A percentile compares a stretch with the other conserved stretches of the same genome.
These are phyloP conservation scores for Saturnispora dispora DNA, from an alignment of 805 yeast genomes.

Conservation along the genomic window DNA sequence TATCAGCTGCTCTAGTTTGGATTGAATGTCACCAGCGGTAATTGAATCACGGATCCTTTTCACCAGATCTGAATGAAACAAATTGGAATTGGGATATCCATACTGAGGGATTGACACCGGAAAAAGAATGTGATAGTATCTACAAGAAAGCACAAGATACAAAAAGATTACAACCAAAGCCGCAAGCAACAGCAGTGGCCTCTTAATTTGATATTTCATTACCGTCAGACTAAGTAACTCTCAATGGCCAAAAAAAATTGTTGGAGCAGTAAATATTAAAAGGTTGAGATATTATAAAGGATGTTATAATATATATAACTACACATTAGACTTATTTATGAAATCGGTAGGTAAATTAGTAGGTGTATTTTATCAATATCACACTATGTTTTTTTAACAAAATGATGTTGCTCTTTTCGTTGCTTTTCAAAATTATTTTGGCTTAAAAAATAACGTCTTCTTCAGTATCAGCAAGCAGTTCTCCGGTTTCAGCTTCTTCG, in stretches of 20 bases:
- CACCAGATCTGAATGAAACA: slow-evolving; percentile 31
- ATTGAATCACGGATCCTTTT: slow-evolving; percentile 13
- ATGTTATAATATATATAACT: neutral
- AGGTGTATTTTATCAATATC: neutral
- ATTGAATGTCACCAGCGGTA: neutral
- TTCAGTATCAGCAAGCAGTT: slow-evolving; percentile 28
- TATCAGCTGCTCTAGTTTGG: slow-evolving; percentile 6
- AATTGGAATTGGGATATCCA: slow-evolving; percentile 38
- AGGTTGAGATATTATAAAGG: neutral
- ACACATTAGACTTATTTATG: neutral
- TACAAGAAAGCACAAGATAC: neutral
- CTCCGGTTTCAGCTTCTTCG: slow-evolving; percentile 17
- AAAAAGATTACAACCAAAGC: neutral
- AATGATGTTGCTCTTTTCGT: neutral
- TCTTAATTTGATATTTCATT: neutral
- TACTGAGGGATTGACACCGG: neutral
- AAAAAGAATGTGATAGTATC: slow-evolving; percentile 1
- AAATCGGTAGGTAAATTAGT: neutral
- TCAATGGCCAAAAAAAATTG: neutral
- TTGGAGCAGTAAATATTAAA: neutral
- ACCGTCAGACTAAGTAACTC: neutral
- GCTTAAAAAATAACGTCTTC: slow-evolving; percentile 31
- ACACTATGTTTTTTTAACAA: neutral
- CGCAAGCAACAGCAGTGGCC: neutral
- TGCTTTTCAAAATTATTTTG: neutral